Evolutionary conservation across 202 grass and related monocot genomes (phyloP).

Genomic region (Brachypodium distachyon): DNA sequence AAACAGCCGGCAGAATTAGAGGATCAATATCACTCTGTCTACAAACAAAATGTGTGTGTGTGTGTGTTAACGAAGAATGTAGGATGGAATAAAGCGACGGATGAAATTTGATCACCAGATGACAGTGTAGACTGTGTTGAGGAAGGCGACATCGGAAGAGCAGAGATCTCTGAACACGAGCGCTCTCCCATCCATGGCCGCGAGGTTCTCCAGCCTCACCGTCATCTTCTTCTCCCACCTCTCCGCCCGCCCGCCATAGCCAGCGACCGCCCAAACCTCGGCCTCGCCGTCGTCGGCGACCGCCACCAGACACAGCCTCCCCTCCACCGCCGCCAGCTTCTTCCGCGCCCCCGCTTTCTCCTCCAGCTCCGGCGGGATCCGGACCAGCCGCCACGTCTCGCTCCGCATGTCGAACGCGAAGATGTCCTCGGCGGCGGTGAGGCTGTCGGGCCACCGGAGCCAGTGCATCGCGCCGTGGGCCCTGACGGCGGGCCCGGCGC

Average conservation of each 20-base stretch:
- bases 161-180: not conserved
- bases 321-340: slow-evolving; percentile 18
- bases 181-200: not conserved
- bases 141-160: not conserved
- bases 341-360: not conserved
- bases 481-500: not conserved
- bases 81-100: not conserved
- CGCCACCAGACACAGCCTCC: slow-evolving; percentile 23
- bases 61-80: not conserved
- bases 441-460: slow-evolving; percentile 21
- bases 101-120: not conserved
- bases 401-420: slow-evolving; percentile 21
- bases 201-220: slow-evolving; percentile 4
- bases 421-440: not conserved
- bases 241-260: not conserved
- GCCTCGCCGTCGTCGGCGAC: not conserved
- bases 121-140: not conserved
- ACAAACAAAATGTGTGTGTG: not conserved
- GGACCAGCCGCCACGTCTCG: slow-evolving; percentile 21
- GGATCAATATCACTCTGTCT: not conserved
- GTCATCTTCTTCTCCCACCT: slow-evolving; percentile 30
- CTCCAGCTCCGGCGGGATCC: slow-evolving; percentile 4
- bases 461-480: slow-evolving; percentile 26
- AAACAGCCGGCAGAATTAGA: no score
- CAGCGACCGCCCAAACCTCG: slow-evolving; percentile 3